Conservation (phyloP, 192 early-diverging fungal species). For the Thamnidium elegans region DNA sequence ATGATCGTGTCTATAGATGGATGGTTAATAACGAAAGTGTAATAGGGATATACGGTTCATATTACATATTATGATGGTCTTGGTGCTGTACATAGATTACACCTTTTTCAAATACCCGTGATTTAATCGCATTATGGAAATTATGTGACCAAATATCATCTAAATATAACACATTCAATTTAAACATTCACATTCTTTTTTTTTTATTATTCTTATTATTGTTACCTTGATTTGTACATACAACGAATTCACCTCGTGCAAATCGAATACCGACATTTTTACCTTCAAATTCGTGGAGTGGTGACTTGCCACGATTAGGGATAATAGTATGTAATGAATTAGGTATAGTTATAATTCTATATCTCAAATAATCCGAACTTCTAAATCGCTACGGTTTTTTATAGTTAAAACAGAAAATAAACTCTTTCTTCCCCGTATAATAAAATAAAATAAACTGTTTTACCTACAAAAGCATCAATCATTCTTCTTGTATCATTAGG, state of each 20-base stretch:
- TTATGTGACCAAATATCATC: slow-evolving; percentile 40
- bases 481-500: slow-evolving; percentile 27
- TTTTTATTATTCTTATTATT: too few species aligned
- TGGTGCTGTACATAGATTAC: slow-evolving; percentile 37
- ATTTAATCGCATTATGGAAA: slow-evolving; percentile 39
- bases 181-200: too few species aligned
- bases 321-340: slow-evolving; percentile 30
- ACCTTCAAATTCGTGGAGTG: slow-evolving; percentile 39
- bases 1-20: slow-evolving; percentile 24
- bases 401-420: too few species aligned
- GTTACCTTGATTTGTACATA: slow-evolving; percentile 41
- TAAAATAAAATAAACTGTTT: not conserved
- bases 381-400: slow-evolving; percentile 30
- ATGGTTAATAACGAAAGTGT: slow-evolving; percentile 1
- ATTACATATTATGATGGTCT: slow-evolving; percentile 34
- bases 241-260: slow-evolving; percentile 37
- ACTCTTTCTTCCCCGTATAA: too few species aligned
- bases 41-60: not conserved
- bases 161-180: not conserved
- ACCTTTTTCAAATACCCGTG: slow-evolving; percentile 24
- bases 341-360: slow-evolving; percentile 36
- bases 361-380: slow-evolving; percentile 25
- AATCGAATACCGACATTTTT: slow-evolving; percentile 40
- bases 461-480: slow-evolving; percentile 33
- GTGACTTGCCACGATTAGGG: slow-evolving; percentile 33